Evolutionary conservation across 352 stramenopile genomes (phyloP), one percentile per base, ranked within the genome.

Genomic region (Phytophthora syringae): DNA sequence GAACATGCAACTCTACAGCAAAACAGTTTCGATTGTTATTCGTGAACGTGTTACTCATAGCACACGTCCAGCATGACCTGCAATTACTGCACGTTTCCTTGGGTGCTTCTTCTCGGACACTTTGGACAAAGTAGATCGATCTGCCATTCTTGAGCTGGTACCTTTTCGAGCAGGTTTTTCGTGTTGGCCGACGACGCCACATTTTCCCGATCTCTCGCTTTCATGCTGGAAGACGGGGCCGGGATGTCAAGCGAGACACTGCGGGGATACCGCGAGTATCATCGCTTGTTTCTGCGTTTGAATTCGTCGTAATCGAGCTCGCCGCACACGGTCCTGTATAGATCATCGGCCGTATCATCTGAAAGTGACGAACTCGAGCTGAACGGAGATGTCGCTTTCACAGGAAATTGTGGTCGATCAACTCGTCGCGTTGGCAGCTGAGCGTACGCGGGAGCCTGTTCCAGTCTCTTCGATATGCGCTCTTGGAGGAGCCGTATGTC

Each of bases 401-500:
- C 16, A 36, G n/a, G 34, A 49, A 56, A 56, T n/a, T 30, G 22
- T 39, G 22, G 22, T 9, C 50, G 51, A 13, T 21, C 11, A 11
- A 24, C 6, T 44, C 60, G 27, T 25, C 47, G 50, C 25, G 60
- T 20, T 7, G 48, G 50, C 16, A 63, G 36, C 15, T 59, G 43
- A 24, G 62, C 27, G 50, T 52, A 61, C 2, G 36, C 53, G 16
- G 64, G 68, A 4, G 22, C 57, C 43, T 90, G 81, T 37, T 88
- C 73, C 5, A 93, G 70, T 13, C 83, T 72, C 34, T 81, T 80
- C 10, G 80, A 74, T 37, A 95, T 87, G 1, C 82, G 70, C 21
- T 89, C 71, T 42, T 95, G 86, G 4, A 95, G 64, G 12, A 80
- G 52, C 15, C 80, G 79, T 36, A 93, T 86, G 52, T 94, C 86